Evolutionary conservation across 768 basidiomycete genomes (phyloP), one percentile per base, ranked within the genome.

Genomic region (Russula vinacea): DNA sequence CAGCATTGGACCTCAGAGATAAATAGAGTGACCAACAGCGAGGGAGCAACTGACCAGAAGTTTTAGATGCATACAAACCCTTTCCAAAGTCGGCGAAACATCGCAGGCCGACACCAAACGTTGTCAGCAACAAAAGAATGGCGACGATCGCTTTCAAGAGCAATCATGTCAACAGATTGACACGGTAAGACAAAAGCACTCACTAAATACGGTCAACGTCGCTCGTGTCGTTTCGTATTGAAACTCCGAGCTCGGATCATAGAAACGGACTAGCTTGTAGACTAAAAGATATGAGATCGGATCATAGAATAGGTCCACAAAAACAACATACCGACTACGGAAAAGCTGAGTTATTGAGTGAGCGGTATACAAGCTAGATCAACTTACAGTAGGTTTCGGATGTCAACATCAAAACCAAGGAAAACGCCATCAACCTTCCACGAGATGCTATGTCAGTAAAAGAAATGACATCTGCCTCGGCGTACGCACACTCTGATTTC

Each of bases 231-330:
- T 84, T 26, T 74, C 69, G 70, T 94, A 94, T 67, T 81, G 77
- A 0, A 45, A 68, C 52, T 74, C 67, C 8, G 88, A 84, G 4
- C 70, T 65, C 4, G 90, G 89, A 29, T 83, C 76, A 71, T 89
- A 94, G 77, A 93, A 90, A 24, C 92, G 85, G 64, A 87, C 83
- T n/a, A 94, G 81, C 71, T 94, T 94, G 74, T 88, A 94, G 56
- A 93, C 88, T 92, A 62, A 24, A 17, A 19, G 19, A 33, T 5
- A 16, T 56, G 24, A 64, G 29, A 56, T 29, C 19, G 42, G 51
- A n/a, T 29, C 17, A 53, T 40, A 3, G 50, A 40, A 19, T 5
- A 1, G 10, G 44, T 57, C 32, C 50, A 53, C 29, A 6, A 32
- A 24, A 55, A 14, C 9, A 16, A 58, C 57, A 40, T 50, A 58